phyloP scores from a whole-genome alignment of 257 asterid species.

The Scutellaria baicalensis region DNA sequence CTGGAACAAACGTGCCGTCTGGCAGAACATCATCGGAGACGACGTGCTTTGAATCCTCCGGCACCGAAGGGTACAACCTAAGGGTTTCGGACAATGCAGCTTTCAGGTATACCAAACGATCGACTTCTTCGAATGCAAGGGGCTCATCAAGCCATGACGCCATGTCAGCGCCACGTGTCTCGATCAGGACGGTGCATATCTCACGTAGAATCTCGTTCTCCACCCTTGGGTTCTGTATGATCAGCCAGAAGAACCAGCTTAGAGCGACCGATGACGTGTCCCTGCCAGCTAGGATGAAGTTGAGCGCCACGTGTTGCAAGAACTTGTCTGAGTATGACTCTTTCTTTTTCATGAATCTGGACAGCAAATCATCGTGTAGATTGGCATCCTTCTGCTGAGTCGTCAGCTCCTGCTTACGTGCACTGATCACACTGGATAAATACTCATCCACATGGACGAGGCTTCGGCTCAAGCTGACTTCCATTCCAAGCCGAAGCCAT shows the following conservation, averaged over 20 bases:
- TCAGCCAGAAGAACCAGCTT: slow-evolving; percentile 92
- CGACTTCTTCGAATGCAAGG: slow-evolving; percentile 61
- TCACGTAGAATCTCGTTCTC: slow-evolving; percentile 52
- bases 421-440: slow-evolving; percentile 45
- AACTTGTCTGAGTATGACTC: slow-evolving; percentile 67
- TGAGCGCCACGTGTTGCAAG: slow-evolving; percentile 82
- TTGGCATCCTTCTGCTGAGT: slow-evolving; percentile 43
- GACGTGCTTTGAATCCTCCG: slow-evolving; percentile 85
- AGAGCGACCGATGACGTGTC: slow-evolving; percentile 93
- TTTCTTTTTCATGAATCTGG: slow-evolving; percentile 85
- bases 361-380: slow-evolving; percentile 69
- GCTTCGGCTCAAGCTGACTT: slow-evolving; percentile 74
- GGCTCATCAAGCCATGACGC: slow-evolving; percentile 56
- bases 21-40: slow-evolving; percentile 75
- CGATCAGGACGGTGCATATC: slow-evolving; percentile 51
- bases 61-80: slow-evolving; percentile 81
- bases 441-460: slow-evolving; percentile 61
- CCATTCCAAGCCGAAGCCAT: slow-evolving; percentile 87
- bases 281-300: slow-evolving; percentile 90
- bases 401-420: slow-evolving; percentile 67
- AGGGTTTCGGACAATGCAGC: slow-evolving; percentile 84
- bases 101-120: slow-evolving; percentile 57
- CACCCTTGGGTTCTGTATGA: slow-evolving; percentile 55
- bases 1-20: slow-evolving; percentile 82
- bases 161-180: slow-evolving; percentile 55